Base-by-base conservation (phyloP, 1,139 yeast genomes). In the Yamadazyma dendronema region DNA sequence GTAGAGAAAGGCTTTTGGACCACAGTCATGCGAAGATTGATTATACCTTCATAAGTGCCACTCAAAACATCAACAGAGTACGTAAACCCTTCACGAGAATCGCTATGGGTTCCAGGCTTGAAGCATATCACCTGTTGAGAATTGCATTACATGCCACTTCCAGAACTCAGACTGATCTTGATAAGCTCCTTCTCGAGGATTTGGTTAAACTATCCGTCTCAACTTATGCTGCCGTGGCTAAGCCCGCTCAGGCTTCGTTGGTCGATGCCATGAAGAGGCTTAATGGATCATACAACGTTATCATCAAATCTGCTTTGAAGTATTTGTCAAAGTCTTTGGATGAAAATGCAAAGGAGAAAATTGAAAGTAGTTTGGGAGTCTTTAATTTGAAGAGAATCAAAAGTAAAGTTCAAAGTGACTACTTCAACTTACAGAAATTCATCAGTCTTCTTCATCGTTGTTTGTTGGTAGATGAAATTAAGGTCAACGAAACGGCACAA, bases 11-110 rank as follows among this genome's bases (percentile, higher is more conserved):
- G 11, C 65, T 83, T 1, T 75, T 83, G 35, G 83, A 75, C 36
- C 64, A 76, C 10, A 78, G 81, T 43, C 71, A 68, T 42, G 65
- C 73, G 0, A 61, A 57, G 31, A 56, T 69, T 27, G 62, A 59
- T 46, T 64, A 61, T 53, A 61, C 62, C 15, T 62, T 67, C 48
- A 53, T 62, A 38, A 59, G 61, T 29, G 53, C 59, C 10, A 55
- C 63, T 23, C 76, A 74, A 39, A 64, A 62, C 14, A 60, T 77
- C 21, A 70, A 72, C 31, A 59, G 72, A 30, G 55, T 81, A 14
- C 67, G 79, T 14, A 83, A 84, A 44, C 92, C 95, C 2, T 84
- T 71, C 47, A 89, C 97, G 0, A 77, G 97, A 55, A 73, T 87
- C 4, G 77, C 88, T 2, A 57, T 89, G 30, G 95, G 88, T 1